These are phyloP conservation scores for Angophora floribunda DNA, from an alignment of 345 rosid species.

Conservation along the genomic window DNA sequence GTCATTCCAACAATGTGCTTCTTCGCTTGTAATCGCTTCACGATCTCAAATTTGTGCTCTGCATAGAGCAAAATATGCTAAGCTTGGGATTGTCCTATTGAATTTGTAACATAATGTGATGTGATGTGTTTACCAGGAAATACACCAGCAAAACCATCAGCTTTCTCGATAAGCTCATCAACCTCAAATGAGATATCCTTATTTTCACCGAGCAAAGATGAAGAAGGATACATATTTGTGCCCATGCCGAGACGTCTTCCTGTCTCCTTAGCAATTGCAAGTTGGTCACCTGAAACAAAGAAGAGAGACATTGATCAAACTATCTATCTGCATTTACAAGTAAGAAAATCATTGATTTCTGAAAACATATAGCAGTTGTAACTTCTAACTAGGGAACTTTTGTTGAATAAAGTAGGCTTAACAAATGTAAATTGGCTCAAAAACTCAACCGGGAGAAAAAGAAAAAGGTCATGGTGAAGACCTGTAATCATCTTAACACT, in stretches of 20 bases:
- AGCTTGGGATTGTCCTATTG: background rate
- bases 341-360: background rate
- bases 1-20: slow-evolving; percentile 95
- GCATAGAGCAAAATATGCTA: background rate
- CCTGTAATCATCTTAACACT: slow-evolving; percentile 79
- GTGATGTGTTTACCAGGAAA: slow-evolving; percentile 53
- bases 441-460: background rate
- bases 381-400: background rate
- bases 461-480: background rate
- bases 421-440: background rate
- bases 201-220: slow-evolving; percentile 67
- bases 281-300: slow-evolving; percentile 61
- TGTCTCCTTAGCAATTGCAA: slow-evolving; percentile 90
- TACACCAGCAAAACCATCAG: slow-evolving; percentile 93
- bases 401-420: background rate
- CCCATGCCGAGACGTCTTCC: slow-evolving; percentile 99
- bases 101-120: background rate
- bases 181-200: slow-evolving; percentile 43
- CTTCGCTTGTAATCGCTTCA: slow-evolving; percentile 60
- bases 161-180: slow-evolving; percentile 81
- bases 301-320: background rate
- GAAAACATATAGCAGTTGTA: background rate
- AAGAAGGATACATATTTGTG: slow-evolving; percentile 89
- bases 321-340: background rate
- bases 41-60: slow-evolving; percentile 91